Percentiles rank a stretch among this genome's conserved stretches.
These are phyloP conservation scores for Chenopodium album DNA, from an alignment of 148 eudicot species.

Conservation along the genomic window DNA sequence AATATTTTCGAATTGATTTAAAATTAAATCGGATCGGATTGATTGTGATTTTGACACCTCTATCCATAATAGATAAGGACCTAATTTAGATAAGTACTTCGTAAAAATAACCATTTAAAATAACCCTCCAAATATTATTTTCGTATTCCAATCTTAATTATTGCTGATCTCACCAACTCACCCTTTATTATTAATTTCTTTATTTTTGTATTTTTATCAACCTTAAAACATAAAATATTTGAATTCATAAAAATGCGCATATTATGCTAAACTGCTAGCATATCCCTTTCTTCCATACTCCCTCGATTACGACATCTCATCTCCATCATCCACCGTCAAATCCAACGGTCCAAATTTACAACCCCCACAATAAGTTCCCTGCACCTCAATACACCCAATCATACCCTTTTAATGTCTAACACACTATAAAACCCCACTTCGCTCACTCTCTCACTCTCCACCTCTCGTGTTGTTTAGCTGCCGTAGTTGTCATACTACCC, in stretches of 20 bases:
- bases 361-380: background rate
- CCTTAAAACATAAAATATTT: background rate
- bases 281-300: conserved; percentile 26
- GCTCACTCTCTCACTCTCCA: background rate
- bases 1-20: too few species aligned
- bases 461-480: background rate
- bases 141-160: conserved; percentile 20
- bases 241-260: background rate
- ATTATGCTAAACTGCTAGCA: conserved; percentile 19
- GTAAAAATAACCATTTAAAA: background rate
- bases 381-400: conserved; percentile 8
- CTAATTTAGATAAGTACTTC: conserved; percentile 7
- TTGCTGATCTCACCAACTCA: background rate
- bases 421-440: conserved; percentile 20
- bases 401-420: background rate
- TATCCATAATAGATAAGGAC: background rate
- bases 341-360: conserved; percentile 11
- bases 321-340: conserved; percentile 19
- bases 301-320: conserved; percentile 14
- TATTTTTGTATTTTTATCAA: background rate
- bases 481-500: background rate
- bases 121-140: background rate
- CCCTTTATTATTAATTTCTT: background rate
- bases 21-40: too few species aligned
- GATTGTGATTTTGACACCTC: too few species aligned